Percentiles rank a stretch among this genome's conserved stretches.
These are phyloP conservation scores for Melastoma candidum DNA, from an alignment of 441 rosid species.

Conservation along the genomic window DNA sequence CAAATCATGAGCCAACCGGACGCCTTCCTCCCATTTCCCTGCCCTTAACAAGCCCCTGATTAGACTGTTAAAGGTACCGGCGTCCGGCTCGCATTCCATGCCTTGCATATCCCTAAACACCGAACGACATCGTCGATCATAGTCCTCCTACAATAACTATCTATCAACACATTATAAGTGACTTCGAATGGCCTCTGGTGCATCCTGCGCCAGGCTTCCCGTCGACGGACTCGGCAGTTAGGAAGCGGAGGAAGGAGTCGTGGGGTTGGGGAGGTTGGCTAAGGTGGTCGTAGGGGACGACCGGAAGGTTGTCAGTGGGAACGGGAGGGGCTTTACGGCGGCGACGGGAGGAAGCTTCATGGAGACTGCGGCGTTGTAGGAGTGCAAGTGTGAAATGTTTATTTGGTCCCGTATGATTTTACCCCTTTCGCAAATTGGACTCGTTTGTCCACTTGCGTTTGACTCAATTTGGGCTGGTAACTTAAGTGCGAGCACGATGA, in stretches of 20 bases:
- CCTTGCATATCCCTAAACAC: constrained; percentile 66
- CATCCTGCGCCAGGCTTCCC: constrained; percentile 39
- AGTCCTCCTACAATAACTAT: constrained; percentile 45
- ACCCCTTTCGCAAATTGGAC: too few relatives aligned
- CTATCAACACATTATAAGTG: constrained; percentile 65
- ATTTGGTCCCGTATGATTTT: too few relatives aligned
- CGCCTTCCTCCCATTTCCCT: constrained; percentile 49
- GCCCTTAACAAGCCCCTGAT: constrained; percentile 56
- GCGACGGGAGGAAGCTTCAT: too few relatives aligned
- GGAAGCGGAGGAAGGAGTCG: constrained; percentile 40
- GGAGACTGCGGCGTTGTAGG: too few relatives aligned
- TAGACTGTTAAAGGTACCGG: constrained; percentile 72
- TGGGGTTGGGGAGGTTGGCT: constrained; percentile 35
- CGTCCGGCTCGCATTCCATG: constrained; percentile 64
- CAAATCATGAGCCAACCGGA: constrained; percentile 80
- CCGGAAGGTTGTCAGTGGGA: constrained; percentile 49
- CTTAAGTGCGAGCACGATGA: too few relatives aligned
- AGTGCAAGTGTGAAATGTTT: too few relatives aligned
- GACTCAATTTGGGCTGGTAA: too few relatives aligned
- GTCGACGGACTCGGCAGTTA: constrained; percentile 59
- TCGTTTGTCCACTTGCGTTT: too few relatives aligned
- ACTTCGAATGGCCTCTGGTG: constrained; percentile 33
- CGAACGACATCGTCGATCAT: constrained; percentile 46
- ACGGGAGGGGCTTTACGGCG: constrained; percentile 29
- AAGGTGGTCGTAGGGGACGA: constrained; percentile 42